Percentiles rank a stretch among this genome's conserved stretches.
These are phyloP conservation scores for Helenozyma rhizophorensis DNA, from an alignment of 805 yeast species.

Conservation along the genomic window DNA sequence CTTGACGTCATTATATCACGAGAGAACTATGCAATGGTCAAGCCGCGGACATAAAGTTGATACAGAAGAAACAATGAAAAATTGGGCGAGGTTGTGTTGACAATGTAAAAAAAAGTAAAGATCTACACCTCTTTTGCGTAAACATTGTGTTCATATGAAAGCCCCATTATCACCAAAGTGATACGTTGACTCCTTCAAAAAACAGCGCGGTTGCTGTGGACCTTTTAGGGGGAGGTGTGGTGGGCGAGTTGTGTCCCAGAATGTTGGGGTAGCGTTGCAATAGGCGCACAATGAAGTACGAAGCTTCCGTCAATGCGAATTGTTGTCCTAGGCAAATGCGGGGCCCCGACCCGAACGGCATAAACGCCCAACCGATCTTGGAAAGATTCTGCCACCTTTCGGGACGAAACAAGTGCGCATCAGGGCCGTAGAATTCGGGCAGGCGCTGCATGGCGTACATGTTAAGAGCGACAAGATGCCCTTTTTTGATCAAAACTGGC, in stretches of 20 bases:
- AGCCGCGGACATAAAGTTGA: too few relatives aligned
- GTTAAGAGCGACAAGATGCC: constrained; percentile 9
- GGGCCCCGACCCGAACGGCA: constrained; percentile 13
- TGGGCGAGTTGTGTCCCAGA: not conserved
- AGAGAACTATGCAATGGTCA: too few relatives aligned
- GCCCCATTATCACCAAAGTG: not conserved
- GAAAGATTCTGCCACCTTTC: constrained; percentile 13
- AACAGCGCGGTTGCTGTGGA: constrained; percentile 5
- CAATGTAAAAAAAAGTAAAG: too few relatives aligned
- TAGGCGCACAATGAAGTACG: constrained; percentile 8
- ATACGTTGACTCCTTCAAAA: constrained; percentile 9
- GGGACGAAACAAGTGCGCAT: constrained; percentile 11
- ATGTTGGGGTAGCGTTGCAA: constrained; percentile 7
- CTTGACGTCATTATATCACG: too few relatives aligned
- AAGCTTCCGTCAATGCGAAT: constrained; percentile 14
- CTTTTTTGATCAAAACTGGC: constrained; percentile 27
- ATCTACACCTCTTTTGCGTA: too few relatives aligned
- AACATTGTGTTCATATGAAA: too few relatives aligned
- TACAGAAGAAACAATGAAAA: too few relatives aligned
- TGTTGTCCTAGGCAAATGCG: constrained; percentile 15
- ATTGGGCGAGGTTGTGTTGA: too few relatives aligned
- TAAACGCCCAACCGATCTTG: constrained; percentile 9
- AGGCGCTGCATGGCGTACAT: constrained; percentile 11
- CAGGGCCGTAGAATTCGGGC: constrained; percentile 8
- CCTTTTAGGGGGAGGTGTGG: constrained; percentile 7